Conservation (phyloP, 2,329 filamentous ascomycete genomes). For the Ophiocordyceps robertsii region DNA sequence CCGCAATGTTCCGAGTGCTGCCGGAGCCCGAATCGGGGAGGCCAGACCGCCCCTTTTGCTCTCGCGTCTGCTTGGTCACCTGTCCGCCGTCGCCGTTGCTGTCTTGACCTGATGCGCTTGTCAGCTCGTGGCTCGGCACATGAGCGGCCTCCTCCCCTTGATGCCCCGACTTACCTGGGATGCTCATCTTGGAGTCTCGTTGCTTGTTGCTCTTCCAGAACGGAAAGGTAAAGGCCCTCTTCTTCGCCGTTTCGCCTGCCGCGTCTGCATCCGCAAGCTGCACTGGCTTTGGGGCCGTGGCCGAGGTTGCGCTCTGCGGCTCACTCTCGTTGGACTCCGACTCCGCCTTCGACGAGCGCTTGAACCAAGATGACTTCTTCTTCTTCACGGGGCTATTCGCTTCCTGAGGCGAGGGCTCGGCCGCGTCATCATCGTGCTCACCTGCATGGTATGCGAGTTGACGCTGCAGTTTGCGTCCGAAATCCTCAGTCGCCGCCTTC, state of each 20-base stretch:
- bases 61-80: not conserved
- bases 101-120: not conserved
- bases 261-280: constrained; percentile 7
- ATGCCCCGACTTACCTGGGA: constrained; percentile 22
- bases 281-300: constrained; percentile 5
- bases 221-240: constrained; percentile 37
- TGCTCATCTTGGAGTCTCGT: constrained; percentile 29
- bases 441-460: constrained; percentile 6
- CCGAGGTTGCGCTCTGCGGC: not conserved
- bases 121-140: constrained; percentile 1
- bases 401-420: constrained; percentile 7
- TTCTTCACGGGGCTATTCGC: constrained; percentile 16
- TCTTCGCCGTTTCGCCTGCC: constrained; percentile 24
- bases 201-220: constrained; percentile 40
- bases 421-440: constrained; percentile 6
- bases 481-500: constrained; percentile 14
- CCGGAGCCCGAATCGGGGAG: constrained; percentile 22
- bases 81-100: not conserved
- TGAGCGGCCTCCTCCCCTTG: not conserved
- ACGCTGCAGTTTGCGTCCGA: constrained; percentile 8
- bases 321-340: constrained; percentile 2
- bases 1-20: constrained; percentile 42
- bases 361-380: constrained; percentile 40
- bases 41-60: constrained; percentile 8
- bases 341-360: constrained; percentile 27